A percentile compares a stretch with the other conserved stretches of the same genome.
These are phyloP conservation scores for Hyphodiscus hymeniophilus DNA, from an alignment of 495 filamentous ascomycete genomes.

Conservation along the genomic window DNA sequence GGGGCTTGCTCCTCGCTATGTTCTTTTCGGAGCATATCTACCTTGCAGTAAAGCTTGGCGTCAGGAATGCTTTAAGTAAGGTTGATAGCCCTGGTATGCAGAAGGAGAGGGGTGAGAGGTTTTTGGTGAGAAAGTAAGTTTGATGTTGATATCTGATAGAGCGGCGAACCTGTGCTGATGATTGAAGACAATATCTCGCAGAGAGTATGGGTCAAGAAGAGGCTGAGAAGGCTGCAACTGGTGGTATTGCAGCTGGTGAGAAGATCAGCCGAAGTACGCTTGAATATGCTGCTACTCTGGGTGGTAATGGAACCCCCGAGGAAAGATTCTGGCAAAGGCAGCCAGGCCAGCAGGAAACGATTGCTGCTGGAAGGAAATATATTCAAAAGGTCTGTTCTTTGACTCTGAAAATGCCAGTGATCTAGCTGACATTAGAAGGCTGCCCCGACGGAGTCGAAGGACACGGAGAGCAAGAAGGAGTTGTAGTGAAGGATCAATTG, in stretches of 20 bases:
- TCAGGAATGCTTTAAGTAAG: constrained; percentile 63
- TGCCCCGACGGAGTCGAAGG: neutral
- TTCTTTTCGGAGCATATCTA: constrained; percentile 86
- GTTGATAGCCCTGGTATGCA: constrained; percentile 77
- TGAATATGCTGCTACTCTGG: constrained; percentile 58
- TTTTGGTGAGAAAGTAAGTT: constrained; percentile 66
- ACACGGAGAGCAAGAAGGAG: neutral
- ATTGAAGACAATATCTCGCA: constrained; percentile 26
- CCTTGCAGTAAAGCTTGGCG: constrained; percentile 59
- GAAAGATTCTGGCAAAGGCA: constrained; percentile 65
- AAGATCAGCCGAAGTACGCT: constrained; percentile 39
- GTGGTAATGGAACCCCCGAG: constrained; percentile 43
- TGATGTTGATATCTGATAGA: constrained; percentile 13
- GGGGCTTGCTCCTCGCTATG: constrained; percentile 76
- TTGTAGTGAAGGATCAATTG: neutral
- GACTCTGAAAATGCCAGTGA: neutral
- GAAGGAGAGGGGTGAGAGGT: constrained; percentile 71
- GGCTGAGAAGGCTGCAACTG: constrained; percentile 27
- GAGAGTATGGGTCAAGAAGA: constrained; percentile 44
- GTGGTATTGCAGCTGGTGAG: constrained; percentile 32
- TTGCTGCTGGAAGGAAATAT: constrained; percentile 39
- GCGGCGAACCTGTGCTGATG: too few species aligned
- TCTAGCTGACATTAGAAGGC: neutral
- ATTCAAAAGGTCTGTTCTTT: constrained; percentile 18
- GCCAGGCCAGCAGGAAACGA: constrained; percentile 51